phyloP scores from a whole-genome alignment of 2,329 filamentous ascomycete genomes.

The Claviceps quebecensis region DNA sequence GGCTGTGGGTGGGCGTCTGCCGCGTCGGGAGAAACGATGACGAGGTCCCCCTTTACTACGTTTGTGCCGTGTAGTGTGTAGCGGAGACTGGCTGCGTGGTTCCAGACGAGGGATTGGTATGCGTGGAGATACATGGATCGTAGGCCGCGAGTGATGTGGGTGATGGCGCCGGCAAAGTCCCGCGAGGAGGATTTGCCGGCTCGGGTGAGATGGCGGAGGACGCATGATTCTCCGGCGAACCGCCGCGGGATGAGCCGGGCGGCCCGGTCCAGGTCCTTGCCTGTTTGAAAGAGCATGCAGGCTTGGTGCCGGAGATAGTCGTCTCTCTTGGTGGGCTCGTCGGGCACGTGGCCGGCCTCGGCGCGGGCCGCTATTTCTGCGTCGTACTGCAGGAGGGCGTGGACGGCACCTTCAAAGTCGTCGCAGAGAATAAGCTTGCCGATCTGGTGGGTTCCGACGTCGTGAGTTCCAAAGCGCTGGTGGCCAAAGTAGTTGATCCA shows the following conservation, averaged over 20 bases:
- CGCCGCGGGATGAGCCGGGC: constrained; percentile 59
- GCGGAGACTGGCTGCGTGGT: constrained; percentile 65
- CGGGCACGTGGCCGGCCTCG: constrained; percentile 21
- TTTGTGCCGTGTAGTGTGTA: constrained; percentile 59
- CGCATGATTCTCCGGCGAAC: constrained; percentile 64
- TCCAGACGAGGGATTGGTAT: constrained; percentile 93
- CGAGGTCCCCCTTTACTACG: constrained; percentile 75
- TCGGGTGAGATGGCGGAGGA: constrained; percentile 63
- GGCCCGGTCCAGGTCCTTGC: constrained; percentile 43
- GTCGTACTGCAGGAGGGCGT: constrained; percentile 62
- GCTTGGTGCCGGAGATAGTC: constrained; percentile 68
- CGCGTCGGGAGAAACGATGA: constrained; percentile 41
- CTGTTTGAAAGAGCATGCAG: constrained; percentile 58
- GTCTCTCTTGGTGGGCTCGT: constrained; percentile 49
- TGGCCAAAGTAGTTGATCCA: constrained; percentile 98
- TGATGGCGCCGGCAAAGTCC: constrained; percentile 72
- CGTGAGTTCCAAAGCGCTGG: constrained; percentile 88
- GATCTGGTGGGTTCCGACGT: constrained; percentile 70
- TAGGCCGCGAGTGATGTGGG: constrained; percentile 66
- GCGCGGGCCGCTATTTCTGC: constrained; percentile 39
- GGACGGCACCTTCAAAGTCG: constrained; percentile 67
- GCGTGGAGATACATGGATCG: constrained; percentile 93
- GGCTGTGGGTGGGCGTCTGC: constrained; percentile 16
- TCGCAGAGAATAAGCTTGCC: constrained; percentile 73
- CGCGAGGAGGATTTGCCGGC: constrained; percentile 31